Evolutionary conservation across 306 rosid genomes (phyloP).

Genomic region (Trifolium fragiferum): DNA sequence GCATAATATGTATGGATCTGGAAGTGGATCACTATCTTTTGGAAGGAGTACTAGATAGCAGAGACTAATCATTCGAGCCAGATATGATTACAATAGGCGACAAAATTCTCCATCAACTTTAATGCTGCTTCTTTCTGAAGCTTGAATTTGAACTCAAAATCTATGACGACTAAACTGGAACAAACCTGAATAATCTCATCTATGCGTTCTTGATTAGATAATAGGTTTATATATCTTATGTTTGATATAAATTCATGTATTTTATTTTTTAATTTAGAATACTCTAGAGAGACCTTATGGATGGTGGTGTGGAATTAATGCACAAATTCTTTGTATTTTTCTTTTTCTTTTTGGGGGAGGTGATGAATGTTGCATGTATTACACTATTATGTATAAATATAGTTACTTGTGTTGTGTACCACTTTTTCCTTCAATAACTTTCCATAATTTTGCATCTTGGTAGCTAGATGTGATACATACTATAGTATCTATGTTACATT

Average conservation of each 20-base stretch:
- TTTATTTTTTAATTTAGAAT: slow-evolving; percentile 11
- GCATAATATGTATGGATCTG: slow-evolving; percentile 63
- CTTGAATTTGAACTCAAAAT: neutral
- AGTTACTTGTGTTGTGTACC: neutral
- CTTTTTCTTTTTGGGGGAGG: neutral
- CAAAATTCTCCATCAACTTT: neutral
- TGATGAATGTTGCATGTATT: neutral
- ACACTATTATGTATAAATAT: no score
- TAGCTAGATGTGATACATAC: neutral
- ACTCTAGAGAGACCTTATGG: neutral
- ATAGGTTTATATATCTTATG: neutral
- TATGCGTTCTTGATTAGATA: neutral
- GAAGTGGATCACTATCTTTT: slow-evolving; percentile 54
- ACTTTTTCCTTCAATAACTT: neutral
- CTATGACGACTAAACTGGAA: neutral
- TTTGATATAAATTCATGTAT: neutral
- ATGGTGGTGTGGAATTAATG: slow-evolving; percentile 32
- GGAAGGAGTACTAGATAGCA: slow-evolving; percentile 44
- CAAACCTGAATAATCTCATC: neutral
- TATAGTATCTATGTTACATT: neutral
- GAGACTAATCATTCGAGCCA: neutral
- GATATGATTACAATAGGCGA: neutral
- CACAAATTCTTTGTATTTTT: slow-evolving; percentile 4
- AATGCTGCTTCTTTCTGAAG: neutral
- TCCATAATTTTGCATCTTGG: neutral